Base-by-base conservation (phyloP, 257 asterid genomes). In the Echium plantagineum region DNA sequence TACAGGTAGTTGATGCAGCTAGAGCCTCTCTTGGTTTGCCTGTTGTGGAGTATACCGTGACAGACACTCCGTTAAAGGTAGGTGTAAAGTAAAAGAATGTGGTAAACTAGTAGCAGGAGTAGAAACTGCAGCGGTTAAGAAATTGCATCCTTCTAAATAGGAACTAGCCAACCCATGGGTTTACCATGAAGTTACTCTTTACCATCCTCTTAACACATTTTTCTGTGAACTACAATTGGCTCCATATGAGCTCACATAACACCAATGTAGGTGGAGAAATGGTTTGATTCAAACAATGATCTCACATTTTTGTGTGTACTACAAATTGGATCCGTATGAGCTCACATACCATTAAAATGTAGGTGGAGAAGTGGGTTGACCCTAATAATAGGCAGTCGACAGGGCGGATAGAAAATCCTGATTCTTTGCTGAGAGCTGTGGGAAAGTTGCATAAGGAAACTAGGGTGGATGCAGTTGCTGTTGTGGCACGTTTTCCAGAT, bases 11-110 rank as follows among this genome's bases (percentile, higher is more conserved):
- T 71, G 97, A 90, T 75, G 97, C 97, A 63, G 64, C 91, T 59
- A 81, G 97, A 70, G 96, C 97, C 70, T 90, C 97, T 61, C 95
- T 90, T 69, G 97, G 97, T 76, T 77, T 90, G 74, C 84, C 94
- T 17, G 63, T 87, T 47, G 84, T 81, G 2, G 90, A 85, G 59
- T 90, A 71, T 72, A 73, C 73, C 21, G 82, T 90, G 52, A 87
- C 96, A 1, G 97, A 90, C 67, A 80, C 94, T 66, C 83, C 96
- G 55, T 69, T 90, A 65, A 79, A 79, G 95, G 97, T 87, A n/a
- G n/a, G n/a, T n/a, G n/a, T n/a, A n/a, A n/a, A n/a, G n/a, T n/a
- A n/a, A n/a, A n/a, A n/a, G n/a, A n/a, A n/a, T 35, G 46, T 9
- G 46, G 9, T 35, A 35, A 35, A 35, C 46, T 35, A 9, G 4